phyloP scores from a whole-genome alignment of 140 eudicot species.

The Cichorium intybus region DNA sequence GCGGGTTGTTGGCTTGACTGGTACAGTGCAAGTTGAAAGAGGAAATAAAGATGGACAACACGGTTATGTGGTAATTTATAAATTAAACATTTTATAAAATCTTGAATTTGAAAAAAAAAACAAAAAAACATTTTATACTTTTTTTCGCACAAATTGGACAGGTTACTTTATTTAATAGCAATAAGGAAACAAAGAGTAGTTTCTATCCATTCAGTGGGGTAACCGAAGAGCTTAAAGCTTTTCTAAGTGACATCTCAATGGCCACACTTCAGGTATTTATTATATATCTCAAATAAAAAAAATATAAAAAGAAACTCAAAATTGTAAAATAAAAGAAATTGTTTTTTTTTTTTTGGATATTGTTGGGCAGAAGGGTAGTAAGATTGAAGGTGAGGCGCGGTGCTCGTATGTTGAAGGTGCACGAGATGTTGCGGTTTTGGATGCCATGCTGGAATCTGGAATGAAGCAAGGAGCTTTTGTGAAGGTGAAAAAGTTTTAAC shows the following conservation, averaged over 20 bases:
- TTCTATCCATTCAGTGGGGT: conserved; percentile 87
- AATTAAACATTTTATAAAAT: background rate
- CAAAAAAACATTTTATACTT: too few species aligned
- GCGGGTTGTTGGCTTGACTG: conserved; percentile 91
- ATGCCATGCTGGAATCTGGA: conserved; percentile 94
- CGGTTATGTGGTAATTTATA: conserved; percentile 61
- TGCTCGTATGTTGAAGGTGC: conserved; percentile 82
- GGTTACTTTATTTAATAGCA: conserved; percentile 54
- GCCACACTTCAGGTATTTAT: conserved; percentile 51
- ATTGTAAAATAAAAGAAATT: background rate
- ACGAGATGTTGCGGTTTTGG: conserved; percentile 81
- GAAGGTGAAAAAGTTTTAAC: conserved; percentile 49
- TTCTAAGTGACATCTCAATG: conserved; percentile 64
- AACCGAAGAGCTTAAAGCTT: conserved; percentile 82
- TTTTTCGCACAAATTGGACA: conserved; percentile 27
- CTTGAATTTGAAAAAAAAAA: too few species aligned
- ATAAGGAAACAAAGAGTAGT: conserved; percentile 59
- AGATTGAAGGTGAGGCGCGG: conserved; percentile 61
- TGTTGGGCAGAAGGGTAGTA: conserved; percentile 46
- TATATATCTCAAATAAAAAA: background rate
- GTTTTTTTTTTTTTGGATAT: background rate
- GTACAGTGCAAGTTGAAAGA: conserved; percentile 88
- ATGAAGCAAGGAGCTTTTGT: conserved; percentile 60
- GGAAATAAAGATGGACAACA: conserved; percentile 72
- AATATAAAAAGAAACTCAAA: background rate